phyloP scores from a whole-genome alignment of 371 early-diverging fungal genomes.

The Gilbertella persicaria region DNA sequence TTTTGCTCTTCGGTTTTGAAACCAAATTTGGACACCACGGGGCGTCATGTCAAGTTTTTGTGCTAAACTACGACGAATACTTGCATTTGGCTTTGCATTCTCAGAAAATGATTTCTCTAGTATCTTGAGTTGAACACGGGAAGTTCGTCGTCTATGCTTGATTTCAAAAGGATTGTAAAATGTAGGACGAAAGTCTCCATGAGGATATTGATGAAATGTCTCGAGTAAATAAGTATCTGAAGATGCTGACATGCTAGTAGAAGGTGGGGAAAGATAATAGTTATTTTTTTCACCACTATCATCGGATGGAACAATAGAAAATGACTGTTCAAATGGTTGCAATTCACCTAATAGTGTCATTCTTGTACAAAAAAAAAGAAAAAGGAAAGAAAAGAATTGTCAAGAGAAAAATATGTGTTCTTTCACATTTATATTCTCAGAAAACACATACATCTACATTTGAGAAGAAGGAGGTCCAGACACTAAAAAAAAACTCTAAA shows the following conservation, averaged over 20 bases:
- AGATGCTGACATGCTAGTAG: not conserved
- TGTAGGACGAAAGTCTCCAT: conserved; percentile 66
- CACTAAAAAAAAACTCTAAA: not conserved
- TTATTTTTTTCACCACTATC: conserved; percentile 1
- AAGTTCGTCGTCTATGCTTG: conserved; percentile 76
- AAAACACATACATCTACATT: not conserved
- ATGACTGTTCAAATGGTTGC: conserved; percentile 43
- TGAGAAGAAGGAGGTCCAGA: conserved; percentile 1
- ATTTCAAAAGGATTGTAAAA: conserved; percentile 81
- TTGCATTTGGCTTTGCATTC: conserved; percentile 73
- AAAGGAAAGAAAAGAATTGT: conserved; percentile 12
- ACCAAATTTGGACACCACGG: conserved; percentile 96
- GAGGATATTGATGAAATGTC: conserved; percentile 54
- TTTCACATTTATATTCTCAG: too few relatives aligned
- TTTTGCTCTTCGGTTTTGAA: conserved; percentile 97
- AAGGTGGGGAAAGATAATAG: conserved; percentile 1
- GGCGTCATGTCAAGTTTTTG: conserved; percentile 83
- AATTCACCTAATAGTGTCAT: conserved; percentile 29
- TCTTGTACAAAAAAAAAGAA: not conserved
- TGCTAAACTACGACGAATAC: conserved; percentile 68
- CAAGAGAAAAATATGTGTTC: not conserved
- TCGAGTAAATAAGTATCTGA: conserved; percentile 33
- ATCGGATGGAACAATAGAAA: conserved; percentile 16
- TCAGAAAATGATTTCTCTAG: conserved; percentile 70
- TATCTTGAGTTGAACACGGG: conserved; percentile 67